A percentile compares a stretch with the other conserved stretches of the same genome.
phyloP scores from a whole-genome alignment of 2,329 filamentous ascomycete species.

The Epichloe uncinata region DNA sequence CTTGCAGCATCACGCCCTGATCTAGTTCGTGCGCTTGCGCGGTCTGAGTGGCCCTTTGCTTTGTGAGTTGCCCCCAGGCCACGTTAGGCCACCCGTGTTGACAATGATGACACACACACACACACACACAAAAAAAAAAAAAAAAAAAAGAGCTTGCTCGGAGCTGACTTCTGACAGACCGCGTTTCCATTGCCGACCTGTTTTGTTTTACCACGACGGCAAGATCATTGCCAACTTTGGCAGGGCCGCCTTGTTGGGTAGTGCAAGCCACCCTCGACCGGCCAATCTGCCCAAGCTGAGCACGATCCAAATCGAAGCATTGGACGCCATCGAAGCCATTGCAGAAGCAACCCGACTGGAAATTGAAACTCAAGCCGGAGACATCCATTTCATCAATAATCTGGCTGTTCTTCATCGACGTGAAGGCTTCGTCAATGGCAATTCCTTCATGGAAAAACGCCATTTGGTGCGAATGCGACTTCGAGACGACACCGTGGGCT shows the following conservation, averaged over 20 bases:
- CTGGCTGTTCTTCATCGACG: slow-evolving; percentile 46
- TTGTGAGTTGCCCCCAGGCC: slow-evolving; percentile 30
- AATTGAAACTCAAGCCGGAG: slow-evolving; percentile 41
- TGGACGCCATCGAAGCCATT: slow-evolving; percentile 42
- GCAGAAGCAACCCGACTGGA: slow-evolving; percentile 41
- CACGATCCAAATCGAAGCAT: slow-evolving; percentile 37
- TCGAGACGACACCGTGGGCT: slow-evolving; percentile 36
- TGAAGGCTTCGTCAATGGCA: slow-evolving; percentile 42
- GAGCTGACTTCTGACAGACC: slow-evolving; percentile 25
- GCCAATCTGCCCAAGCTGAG: slow-evolving; percentile 35
- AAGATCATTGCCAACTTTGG: slow-evolving; percentile 46
- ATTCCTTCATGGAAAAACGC: slow-evolving; percentile 29
- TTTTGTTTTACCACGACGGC: slow-evolving; percentile 38
- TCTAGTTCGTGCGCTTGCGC: slow-evolving; percentile 47
- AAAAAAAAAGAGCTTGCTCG: background rate
- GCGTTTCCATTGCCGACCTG: slow-evolving; percentile 41
- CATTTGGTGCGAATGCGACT: slow-evolving; percentile 49
- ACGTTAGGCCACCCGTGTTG: background rate
- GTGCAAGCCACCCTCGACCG: slow-evolving; percentile 37
- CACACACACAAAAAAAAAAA: too few species aligned
- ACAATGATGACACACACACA: background rate
- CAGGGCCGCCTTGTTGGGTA: slow-evolving; percentile 40
- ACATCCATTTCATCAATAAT: slow-evolving; percentile 55
- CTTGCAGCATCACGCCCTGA: slow-evolving; percentile 51
- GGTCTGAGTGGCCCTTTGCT: slow-evolving; percentile 52